Evolutionary conservation across 345 rosid genomes (phyloP), one percentile per base, ranked within the genome.

Genomic region (Eucalyptus cloeziana): DNA sequence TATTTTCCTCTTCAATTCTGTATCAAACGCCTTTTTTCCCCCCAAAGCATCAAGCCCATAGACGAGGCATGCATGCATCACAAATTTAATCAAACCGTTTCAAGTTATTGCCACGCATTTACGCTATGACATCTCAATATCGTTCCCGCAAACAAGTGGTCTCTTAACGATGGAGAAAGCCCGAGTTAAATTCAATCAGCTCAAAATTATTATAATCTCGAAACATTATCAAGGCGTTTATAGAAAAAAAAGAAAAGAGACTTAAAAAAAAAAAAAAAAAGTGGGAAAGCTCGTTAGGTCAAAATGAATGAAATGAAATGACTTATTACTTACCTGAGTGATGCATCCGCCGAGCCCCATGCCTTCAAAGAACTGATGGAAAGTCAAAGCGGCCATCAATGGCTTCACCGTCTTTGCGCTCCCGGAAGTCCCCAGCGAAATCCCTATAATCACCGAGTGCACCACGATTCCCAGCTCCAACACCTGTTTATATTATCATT

Each of bases 301-400:
- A 21, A 21, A 37, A 19, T 37, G 83, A 37, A 76, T 40, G 47
- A 31, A 13, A 37, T 56, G 86, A 76, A 43, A 76, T 40, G 16
- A 76, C 3, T 40, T 37, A 2, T 24, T 17, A 33, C 40, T 76
- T 50, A 93, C 96, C 93, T 95, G 96, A 6, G 93, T 47, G 62
- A 96, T 94, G 91, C 96, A 95, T 2, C 97, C 96, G 2, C 99
- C 98, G 12, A 95, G 95, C 22, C 96, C 97, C 93, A 95, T 95
- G 69, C 97, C 98, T 89, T 95, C 99, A 44, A 94, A 96, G 91
- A 94, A 94, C 54, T 96, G 99, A 85, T 96, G 99, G 86, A 96
- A 96, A 30, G 95, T 92, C 86, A 96, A 92, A 3, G 98, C 98
- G 11, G 94, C 96, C 2, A 96, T 69, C 6, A 96, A 89, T 3